phyloP scores from a whole-genome alignment of 2,329 filamentous ascomycete genomes.

The Camillea tinctor region DNA sequence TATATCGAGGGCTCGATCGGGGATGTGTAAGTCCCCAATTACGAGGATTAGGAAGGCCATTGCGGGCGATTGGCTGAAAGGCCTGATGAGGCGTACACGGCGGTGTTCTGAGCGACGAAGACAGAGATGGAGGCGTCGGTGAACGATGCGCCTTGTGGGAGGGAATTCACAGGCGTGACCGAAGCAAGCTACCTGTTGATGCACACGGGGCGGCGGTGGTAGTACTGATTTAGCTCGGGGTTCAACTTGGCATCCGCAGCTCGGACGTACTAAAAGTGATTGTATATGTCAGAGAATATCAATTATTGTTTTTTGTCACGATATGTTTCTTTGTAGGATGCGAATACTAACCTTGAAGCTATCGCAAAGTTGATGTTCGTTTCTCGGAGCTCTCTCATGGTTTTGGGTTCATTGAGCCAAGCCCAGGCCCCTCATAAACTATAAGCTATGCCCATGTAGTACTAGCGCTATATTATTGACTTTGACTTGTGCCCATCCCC shows the following conservation, averaged over 20 bases:
- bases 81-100: not conserved
- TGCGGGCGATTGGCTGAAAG: constrained; percentile 39
- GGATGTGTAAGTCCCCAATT: constrained; percentile 91
- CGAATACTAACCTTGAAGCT: not conserved
- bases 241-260: not conserved
- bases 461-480: not conserved
- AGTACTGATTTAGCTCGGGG: not conserved
- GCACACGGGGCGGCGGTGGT: not conserved
- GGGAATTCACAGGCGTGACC: not conserved
- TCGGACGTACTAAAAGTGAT: not conserved
- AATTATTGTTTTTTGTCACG: not conserved
- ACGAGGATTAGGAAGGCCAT: constrained; percentile 89
- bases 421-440: constrained; percentile 1
- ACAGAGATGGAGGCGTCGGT: not conserved
- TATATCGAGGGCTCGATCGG: constrained; percentile 87
- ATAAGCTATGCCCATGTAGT: not conserved
- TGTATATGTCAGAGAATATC: not conserved
- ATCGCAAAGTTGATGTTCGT: not conserved
- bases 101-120: not conserved
- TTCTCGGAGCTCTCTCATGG: not conserved
- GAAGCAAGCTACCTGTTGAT: not conserved
- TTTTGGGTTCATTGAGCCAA: not conserved
- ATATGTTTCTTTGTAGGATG: not conserved
- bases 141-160: not conserved
- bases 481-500: not conserved